Base-by-base conservation (phyloP, 163 green algal genomes). In the Smithsoniella earleae region DNA sequence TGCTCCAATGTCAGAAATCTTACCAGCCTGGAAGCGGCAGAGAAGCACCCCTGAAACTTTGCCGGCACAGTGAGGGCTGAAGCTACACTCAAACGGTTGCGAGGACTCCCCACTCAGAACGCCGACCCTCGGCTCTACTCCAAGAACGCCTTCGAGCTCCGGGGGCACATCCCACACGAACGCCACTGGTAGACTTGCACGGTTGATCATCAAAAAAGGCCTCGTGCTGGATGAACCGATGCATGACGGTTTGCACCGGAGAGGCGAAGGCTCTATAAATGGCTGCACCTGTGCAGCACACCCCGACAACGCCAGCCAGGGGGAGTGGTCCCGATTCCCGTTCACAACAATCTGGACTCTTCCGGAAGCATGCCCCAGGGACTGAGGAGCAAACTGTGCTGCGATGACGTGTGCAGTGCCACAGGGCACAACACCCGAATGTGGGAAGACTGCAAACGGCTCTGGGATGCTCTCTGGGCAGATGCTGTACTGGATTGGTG, bases 241-340 rank as follows among this genome's bases (percentile, higher is more conserved):
- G 16, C 58, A 69, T 5, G 58, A 45, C 25, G 58, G 58, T 33
- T 69, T 69, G 25, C 58, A 69, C 58, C 40, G 58, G 30, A 69
- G 25, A 43, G n/a, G 18, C 30, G 27, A 43, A 4, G 58, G n/a
- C 1, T 69, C 58, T 33, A 69, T 4, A 5, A 16, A 10, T n/a
- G n/a, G n/a, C n/a, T n/a, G n/a, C n/a, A n/a, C 34, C 20, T 43
- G 22, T n/a, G 38, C 28, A 30, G 27, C 58, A 0, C 58, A 34
- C 6, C 58, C 58, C 20, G 31, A 30, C 31, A 69, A 34, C 16
- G 25, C 43, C 16, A 69, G 30, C 31, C 10, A 2, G 1, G 58
- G 58, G 0, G 58, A 69, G 5, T 30, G 10, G n/a, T 5, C 16
- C 16, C 22, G 18, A 34, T 43, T 69, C 27, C 58, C 58, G 16